These are phyloP conservation scores for Puccinellia tenuiflora DNA, from an alignment of 176 grass and related monocot species.

Conservation along the genomic window DNA sequence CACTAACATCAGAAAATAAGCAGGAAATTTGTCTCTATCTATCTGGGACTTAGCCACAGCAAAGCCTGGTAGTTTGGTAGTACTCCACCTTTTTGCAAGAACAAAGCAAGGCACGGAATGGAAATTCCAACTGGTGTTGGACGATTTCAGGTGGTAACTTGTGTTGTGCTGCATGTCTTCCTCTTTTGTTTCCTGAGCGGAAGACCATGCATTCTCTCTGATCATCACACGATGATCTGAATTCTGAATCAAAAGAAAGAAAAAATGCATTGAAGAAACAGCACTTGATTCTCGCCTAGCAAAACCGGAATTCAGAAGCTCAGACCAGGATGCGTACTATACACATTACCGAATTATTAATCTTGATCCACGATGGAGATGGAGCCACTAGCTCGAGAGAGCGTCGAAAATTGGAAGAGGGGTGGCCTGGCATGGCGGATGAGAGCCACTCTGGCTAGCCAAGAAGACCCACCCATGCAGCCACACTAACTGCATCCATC, in stretches of 20 bases:
- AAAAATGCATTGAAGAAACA: background rate
- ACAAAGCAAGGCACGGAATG: background rate
- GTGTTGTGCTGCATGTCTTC: background rate
- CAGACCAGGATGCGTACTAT: background rate
- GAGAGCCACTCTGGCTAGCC: constrained; percentile 51
- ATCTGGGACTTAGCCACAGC: background rate
- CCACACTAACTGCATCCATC: constrained; percentile 20
- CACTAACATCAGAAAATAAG: background rate
- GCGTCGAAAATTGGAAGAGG: background rate
- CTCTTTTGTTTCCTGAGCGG: background rate
- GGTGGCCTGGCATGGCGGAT: constrained; percentile 45
- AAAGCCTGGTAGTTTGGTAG: background rate
- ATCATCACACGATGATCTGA: background rate
- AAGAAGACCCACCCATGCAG: constrained; percentile 44
- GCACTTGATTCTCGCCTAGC: background rate
- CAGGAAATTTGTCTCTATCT: background rate
- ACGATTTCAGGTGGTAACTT: background rate
- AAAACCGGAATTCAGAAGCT: background rate
- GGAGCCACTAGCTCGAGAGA: too few relatives aligned
- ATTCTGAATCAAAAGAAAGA: background rate
- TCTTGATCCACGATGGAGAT: background rate
- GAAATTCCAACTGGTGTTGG: background rate
- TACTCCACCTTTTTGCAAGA: too few relatives aligned
- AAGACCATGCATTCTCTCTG: background rate
- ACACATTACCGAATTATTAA: background rate